A percentile compares a stretch with the other conserved stretches of the same genome.
Evolutionary conservation across 2,329 filamentous ascomycete species (phyloP).

Genomic region (Trichophyton mentagrophytes): DNA sequence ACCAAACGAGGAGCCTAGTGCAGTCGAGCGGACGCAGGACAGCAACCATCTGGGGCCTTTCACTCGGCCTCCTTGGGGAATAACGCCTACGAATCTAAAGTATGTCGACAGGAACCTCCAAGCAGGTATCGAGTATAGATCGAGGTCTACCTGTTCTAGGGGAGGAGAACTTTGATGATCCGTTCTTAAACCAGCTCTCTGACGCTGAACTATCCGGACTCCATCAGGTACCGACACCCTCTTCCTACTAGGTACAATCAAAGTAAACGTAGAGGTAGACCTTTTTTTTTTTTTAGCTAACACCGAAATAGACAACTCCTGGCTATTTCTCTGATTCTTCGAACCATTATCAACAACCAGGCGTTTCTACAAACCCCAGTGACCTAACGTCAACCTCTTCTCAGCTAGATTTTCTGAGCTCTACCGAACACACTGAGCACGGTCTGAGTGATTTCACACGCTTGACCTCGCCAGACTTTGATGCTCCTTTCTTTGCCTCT

Average conservation of each 20-base stretch:
- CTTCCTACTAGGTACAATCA: background rate
- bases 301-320: background rate
- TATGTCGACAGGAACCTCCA: conserved; percentile 1
- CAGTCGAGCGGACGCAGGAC: background rate
- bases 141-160: conserved; percentile 3
- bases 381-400: conserved; percentile 12
- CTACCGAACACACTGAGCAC: conserved; percentile 19
- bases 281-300: background rate
- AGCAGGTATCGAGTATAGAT: background rate
- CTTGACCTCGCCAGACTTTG: conserved; percentile 7
- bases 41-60: background rate
- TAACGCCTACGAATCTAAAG: background rate
- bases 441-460: conserved; percentile 7
- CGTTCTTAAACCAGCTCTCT: conserved; percentile 5
- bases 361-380: conserved; percentile 5
- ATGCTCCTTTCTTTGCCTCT: background rate
- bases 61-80: background rate
- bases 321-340: background rate
- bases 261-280: background rate
- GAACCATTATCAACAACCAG: background rate
- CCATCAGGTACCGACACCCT: background rate
- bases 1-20: background rate
- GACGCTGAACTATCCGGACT: background rate
- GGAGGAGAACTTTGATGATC: conserved; percentile 7
- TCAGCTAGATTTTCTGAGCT: conserved; percentile 21